Base-by-base conservation (phyloP, 1,284 basidiomycete genomes). In the Agaricales sp. region DNA sequence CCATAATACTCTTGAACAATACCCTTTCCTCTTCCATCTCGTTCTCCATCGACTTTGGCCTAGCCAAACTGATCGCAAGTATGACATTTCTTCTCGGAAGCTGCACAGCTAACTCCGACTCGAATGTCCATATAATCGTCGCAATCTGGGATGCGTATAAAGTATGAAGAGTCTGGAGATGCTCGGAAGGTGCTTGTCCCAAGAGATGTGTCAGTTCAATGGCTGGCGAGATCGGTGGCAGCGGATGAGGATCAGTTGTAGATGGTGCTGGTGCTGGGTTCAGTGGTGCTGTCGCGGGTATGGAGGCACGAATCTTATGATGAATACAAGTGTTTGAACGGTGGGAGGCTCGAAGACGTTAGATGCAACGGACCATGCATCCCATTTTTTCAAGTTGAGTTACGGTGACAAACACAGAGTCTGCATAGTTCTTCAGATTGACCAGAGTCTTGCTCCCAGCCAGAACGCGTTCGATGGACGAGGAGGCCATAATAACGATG, bases 381-480 rank as follows among this genome's bases (percentile, higher is more conserved):
- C 92, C 92, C 12, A 94, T 81, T 76, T 91, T 92, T 23, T 87
- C 88, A 48, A 88, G 58, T 65, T 95, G 93, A 1, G 91, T 92
- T 47, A 96, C 72, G 22, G 94, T 68, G 16, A 95, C 79, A 18
- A 96, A 67, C 6, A 82, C 69, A 35, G 89, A 75, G 65, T 96
- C 92, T 47, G 78, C 77, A 61, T 81, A 95, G 0, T 70, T 67
- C 58, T 94, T 89, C 1, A 94, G 62, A 24, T 92, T 54, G 13
- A 94, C 66, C 52, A 93, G 83, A 1, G 90, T 95, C 3, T 64
- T 63, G 16, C 72, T 61, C 13, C 78, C 86, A 46, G 77, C 63
- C 8, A 92, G 60, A 0, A 61, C 51, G 58, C 74, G 63, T 44
- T 73, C 58, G 53, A 71, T 60, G 58, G 75, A 22, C 8, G 21